phyloP scores from a whole-genome alignment of 1,284 basidiomycete genomes.

The Moesziomyces sp. region DNA sequence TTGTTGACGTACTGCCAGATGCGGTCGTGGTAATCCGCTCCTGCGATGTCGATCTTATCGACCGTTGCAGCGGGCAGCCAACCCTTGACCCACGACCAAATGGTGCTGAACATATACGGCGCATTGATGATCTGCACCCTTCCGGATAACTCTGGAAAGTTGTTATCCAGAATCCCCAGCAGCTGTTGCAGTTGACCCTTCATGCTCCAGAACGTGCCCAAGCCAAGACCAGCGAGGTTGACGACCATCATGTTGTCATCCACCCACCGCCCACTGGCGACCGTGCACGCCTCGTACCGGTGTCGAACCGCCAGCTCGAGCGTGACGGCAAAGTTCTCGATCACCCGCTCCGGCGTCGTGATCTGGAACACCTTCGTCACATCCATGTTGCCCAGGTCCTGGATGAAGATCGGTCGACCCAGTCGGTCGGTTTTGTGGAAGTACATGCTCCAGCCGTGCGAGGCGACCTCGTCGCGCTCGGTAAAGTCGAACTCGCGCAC shows the following conservation, averaged over 20 bases:
- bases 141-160: conserved; percentile 63
- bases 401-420: conserved; percentile 64
- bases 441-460: conserved; percentile 65
- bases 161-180: conserved; percentile 58
- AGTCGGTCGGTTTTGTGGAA: conserved; percentile 63
- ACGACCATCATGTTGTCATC: conserved; percentile 67
- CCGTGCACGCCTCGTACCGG: conserved; percentile 56
- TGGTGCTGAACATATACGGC: conserved; percentile 61
- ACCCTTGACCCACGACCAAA: conserved; percentile 63
- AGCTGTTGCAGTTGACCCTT: conserved; percentile 61
- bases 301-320: conserved; percentile 60
- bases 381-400: conserved; percentile 62
- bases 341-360: conserved; percentile 62
- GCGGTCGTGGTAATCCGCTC: conserved; percentile 45
- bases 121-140: conserved; percentile 67
- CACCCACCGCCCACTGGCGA: conserved; percentile 43
- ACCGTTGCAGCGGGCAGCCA: conserved; percentile 63
- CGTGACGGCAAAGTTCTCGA: conserved; percentile 63
- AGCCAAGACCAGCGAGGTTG: conserved; percentile 58
- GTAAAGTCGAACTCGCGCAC: conserved; percentile 51
- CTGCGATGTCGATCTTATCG: conserved; percentile 64
- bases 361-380: conserved; percentile 42
- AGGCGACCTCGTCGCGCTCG: conserved; percentile 57
- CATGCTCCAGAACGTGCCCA: conserved; percentile 65
- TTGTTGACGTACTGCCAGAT: conserved; percentile 54